Conservation (phyloP, 306 rosid species). For the Cucurbita maxima region DNA sequence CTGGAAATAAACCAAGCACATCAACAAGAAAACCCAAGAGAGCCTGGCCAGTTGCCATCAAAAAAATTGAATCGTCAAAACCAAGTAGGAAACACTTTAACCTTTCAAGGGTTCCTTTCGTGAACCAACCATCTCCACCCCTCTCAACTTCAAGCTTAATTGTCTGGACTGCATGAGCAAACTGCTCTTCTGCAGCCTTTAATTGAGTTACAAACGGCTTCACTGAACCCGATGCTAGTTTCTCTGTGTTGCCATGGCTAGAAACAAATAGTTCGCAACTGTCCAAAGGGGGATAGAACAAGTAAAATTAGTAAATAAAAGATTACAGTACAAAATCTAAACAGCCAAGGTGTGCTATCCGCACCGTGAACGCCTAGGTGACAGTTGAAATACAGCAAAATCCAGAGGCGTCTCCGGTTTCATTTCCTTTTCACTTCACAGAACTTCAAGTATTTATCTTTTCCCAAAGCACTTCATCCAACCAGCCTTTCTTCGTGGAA, state of each 20-base stretch:
- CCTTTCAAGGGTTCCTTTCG: conserved; percentile 98
- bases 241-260: conserved; percentile 61
- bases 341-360: conserved; percentile 12
- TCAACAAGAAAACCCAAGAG: not conserved
- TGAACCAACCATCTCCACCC: conserved; percentile 59
- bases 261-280: conserved; percentile 84
- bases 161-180: conserved; percentile 50
- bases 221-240: conserved; percentile 76
- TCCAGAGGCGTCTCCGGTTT: conserved; percentile 81
- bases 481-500: conserved; percentile 14
- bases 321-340: not conserved
- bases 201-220: conserved; percentile 78
- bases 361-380: conserved; percentile 79
- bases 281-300: conserved; percentile 12
- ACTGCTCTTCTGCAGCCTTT: conserved; percentile 81
- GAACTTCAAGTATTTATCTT: conserved; percentile 13
- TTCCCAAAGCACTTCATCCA: conserved; percentile 27
- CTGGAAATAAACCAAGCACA: conserved; percentile 19
- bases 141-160: conserved; percentile 69
- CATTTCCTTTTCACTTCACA: conserved; percentile 40
- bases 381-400: conserved; percentile 78
- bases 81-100: conserved; percentile 4
- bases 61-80: not conserved
- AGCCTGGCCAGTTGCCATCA: not conserved
- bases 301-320: not conserved